Percentiles rank a stretch among this genome's conserved stretches.
These are phyloP conservation scores for Penicillium tannophilum DNA, from an alignment of 495 filamentous ascomycete genomes.

Conservation along the genomic window DNA sequence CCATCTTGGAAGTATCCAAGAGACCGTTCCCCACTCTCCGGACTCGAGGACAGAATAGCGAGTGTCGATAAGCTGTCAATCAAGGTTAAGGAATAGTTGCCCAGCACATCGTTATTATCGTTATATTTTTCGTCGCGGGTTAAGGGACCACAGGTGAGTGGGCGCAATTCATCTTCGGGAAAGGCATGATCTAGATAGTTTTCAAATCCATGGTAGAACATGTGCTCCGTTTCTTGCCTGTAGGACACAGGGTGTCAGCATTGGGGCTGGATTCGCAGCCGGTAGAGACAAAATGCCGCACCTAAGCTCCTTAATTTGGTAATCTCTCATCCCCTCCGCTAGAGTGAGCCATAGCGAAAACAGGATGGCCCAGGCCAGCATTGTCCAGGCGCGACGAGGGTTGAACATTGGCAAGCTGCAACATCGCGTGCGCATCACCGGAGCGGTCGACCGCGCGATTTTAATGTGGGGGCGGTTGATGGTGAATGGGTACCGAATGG, in stretches of 20 bases:
- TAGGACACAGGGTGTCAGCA: conserved; percentile 13
- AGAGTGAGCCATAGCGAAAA: conserved; percentile 43
- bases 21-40: conserved; percentile 60
- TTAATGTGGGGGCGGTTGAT: conserved; percentile 29
- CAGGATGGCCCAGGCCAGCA: conserved; percentile 42
- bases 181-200: conserved; percentile 95
- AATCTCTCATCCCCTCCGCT: conserved; percentile 44
- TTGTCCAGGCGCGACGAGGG: conserved; percentile 39
- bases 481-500: conserved; percentile 3
- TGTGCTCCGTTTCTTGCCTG: conserved; percentile 78
- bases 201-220: conserved; percentile 97
- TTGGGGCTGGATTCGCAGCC: background rate
- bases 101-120: conserved; percentile 91
- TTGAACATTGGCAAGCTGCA: conserved; percentile 43
- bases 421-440: conserved; percentile 51
- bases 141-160: conserved; percentile 80
- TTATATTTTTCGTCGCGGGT: conserved; percentile 81
- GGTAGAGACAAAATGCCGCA: conserved; percentile 17
- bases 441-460: conserved; percentile 26
- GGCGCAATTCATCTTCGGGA: conserved; percentile 94
- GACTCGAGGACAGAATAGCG: conserved; percentile 80
- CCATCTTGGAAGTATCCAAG: conserved; percentile 78
- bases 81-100: conserved; percentile 93
- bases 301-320: conserved; percentile 46
- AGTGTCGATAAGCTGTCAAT: conserved; percentile 94